Base-by-base conservation (phyloP, 2,329 filamentous ascomycete genomes). In the Penicillium crustosum region DNA sequence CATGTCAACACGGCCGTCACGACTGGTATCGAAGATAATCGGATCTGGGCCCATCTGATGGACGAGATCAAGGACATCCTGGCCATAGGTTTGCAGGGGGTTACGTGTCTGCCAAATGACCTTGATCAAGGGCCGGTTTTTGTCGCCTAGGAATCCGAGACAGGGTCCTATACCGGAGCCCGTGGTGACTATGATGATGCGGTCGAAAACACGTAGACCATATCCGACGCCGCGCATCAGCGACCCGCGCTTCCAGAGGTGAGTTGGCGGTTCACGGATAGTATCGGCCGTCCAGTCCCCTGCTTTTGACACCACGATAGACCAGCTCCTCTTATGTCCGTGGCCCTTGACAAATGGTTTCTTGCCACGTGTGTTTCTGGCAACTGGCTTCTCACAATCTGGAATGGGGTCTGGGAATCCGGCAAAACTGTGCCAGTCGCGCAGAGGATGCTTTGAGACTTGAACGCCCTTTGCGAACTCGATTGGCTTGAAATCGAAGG, bases 341-440 rank as follows among this genome's bases (percentile, higher is more conserved):
- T 52, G 49, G 9, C 55, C 55, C 27, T 53, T 49, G 12, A 42
- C 42, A n/a, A 39, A 52, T 41, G 49, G 49, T 10, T 51, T 51
- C 13, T 51, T 51, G 12, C 35, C 36, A 13, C 21, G 3, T 4
- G n/a, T 2, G 4, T 12, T 23, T 12, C 29, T 45, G 4, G 6
- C 41, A n/a, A 23, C 10, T 15, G 50, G n/a, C 3, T 36, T 43
- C 12, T n/a, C 31, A n/a, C 5, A 21, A 13, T 4, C 38, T 23
- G 55, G 55, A 29, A 44, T 70, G 2, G 83, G 80, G 55, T 84
- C 81, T 2, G 88, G 86, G 59, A 92, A 89, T 1, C 86, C 87
- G 39, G 89, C 89, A 69, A 92, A 92, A 1, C 86, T 84, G 75
- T 92, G 89, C 81, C 87, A 90, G 73, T 93, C 89, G n/a, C 81